These are phyloP conservation scores for Kazachstania sp. DNA, from an alignment of 1,139 yeast genomes.

Conservation along the genomic window DNA sequence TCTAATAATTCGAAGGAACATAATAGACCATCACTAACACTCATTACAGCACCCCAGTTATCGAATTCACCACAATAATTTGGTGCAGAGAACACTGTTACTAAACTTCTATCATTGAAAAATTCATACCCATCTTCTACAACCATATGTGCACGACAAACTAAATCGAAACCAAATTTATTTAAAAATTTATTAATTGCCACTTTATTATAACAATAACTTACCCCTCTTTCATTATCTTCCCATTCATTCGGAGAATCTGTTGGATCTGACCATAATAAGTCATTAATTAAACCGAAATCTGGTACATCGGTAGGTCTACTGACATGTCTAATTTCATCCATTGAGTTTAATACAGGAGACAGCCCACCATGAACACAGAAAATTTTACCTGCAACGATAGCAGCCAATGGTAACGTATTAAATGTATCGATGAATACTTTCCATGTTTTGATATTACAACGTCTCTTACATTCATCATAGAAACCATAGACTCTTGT, in stretches of 20 bases:
- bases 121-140: slow-evolving; percentile 98
- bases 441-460: slow-evolving; percentile 91
- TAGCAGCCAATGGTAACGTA: slow-evolving; percentile 89
- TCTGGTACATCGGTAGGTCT: slow-evolving; percentile 98
- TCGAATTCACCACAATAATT: slow-evolving; percentile 98
- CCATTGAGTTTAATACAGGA: slow-evolving; percentile 83
- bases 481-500: slow-evolving; percentile 94
- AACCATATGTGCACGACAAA: slow-evolving; percentile 97
- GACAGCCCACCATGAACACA: slow-evolving; percentile 97
- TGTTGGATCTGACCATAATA: slow-evolving; percentile 95
- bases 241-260: slow-evolving; percentile 96
- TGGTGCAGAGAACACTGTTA: slow-evolving; percentile 93
- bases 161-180: slow-evolving; percentile 86
- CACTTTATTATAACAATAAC: slow-evolving; percentile 88
- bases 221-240: slow-evolving; percentile 96
- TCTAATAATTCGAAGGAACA: slow-evolving; percentile 90
- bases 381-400: slow-evolving; percentile 91
- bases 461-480: slow-evolving; percentile 92
- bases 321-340: slow-evolving; percentile 82
- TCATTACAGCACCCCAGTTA: slow-evolving; percentile 99
- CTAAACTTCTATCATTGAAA: slow-evolving; percentile 85
- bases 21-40: slow-evolving; percentile 82
- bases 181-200: slow-evolving; percentile 86
- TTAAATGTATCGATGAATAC: slow-evolving; percentile 88
- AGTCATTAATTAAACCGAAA: slow-evolving; percentile 83